Evolutionary conservation across 495 filamentous ascomycete genomes (phyloP).

Genomic region (Daldinia caldariorum): DNA sequence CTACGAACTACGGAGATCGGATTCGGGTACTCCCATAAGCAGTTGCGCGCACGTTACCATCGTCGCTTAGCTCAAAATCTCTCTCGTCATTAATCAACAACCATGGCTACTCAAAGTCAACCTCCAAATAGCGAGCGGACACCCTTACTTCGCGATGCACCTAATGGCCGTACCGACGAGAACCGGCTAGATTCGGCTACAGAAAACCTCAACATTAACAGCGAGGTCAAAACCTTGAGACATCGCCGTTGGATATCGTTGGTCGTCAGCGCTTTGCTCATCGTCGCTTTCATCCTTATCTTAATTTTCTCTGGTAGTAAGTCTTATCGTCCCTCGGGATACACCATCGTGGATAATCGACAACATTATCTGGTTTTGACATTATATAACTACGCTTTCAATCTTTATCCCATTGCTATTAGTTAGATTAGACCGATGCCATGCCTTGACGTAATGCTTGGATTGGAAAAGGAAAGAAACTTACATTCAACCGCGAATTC

Average conservation of each 20-base stretch:
- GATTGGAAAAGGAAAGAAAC: slow-evolving; percentile 14
- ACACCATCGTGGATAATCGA: neutral
- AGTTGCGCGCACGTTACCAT: slow-evolving; percentile 11
- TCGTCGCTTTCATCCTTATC: slow-evolving; percentile 44
- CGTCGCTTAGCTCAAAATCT: slow-evolving; percentile 28
- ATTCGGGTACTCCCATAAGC: neutral
- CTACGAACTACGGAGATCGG: slow-evolving; percentile 5
- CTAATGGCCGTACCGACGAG: slow-evolving; percentile 19
- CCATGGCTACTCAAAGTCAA: slow-evolving; percentile 28
- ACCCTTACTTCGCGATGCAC: slow-evolving; percentile 32
- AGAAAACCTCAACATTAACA: slow-evolving; percentile 17
- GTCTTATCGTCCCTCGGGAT: slow-evolving; percentile 1
- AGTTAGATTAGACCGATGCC: slow-evolving; percentile 3
- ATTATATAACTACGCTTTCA: neutral
- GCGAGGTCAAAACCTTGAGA: slow-evolving; percentile 38
- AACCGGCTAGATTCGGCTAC: slow-evolving; percentile 10
- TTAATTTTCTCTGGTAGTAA: slow-evolving; percentile 46
- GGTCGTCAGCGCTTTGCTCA: slow-evolving; percentile 42
- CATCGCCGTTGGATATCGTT: slow-evolving; percentile 49
- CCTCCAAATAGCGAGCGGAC: slow-evolving; percentile 27
- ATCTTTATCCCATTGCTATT: neutral
- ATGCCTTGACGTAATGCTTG: slow-evolving; percentile 4
- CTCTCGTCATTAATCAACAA: slow-evolving; percentile 25
- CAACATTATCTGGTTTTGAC: slow-evolving; percentile 1
- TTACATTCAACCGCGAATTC: slow-evolving; percentile 41